A percentile compares a stretch with the other conserved stretches of the same genome.
Conservation (phyloP, 371 early-diverging fungal species). For the Catenaria anguillulae region DNA sequence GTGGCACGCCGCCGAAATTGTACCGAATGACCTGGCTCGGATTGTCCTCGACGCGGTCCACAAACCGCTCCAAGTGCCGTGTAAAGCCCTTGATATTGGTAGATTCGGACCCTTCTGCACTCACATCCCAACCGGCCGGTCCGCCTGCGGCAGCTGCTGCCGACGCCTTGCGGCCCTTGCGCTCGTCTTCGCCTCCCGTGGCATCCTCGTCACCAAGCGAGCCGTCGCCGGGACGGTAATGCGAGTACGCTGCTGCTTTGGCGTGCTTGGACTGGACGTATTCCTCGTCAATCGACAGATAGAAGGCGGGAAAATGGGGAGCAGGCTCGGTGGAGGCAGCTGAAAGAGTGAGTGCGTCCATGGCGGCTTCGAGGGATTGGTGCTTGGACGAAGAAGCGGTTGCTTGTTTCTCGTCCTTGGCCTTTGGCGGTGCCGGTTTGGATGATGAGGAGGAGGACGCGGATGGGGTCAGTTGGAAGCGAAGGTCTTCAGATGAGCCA, state of each 20-base stretch:
- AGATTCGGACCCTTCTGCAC: constrained; percentile 69
- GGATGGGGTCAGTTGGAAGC: not conserved
- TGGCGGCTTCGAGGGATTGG: not conserved
- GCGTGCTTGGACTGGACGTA: constrained; percentile 1
- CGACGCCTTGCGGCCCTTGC: no score
- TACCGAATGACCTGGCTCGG: constrained; percentile 78
- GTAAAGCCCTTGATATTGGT: constrained; percentile 48
- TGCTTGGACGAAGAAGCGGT: not conserved
- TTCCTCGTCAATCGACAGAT: not conserved
- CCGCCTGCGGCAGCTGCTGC: no score
- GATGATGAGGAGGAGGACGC: not conserved
- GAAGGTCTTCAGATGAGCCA: not conserved
- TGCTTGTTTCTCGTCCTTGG: no score
- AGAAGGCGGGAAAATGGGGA: not conserved
- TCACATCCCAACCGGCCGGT: constrained; percentile 38
- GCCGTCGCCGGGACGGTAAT: not conserved
- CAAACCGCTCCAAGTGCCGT: constrained; percentile 62
- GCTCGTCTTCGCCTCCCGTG: no score
- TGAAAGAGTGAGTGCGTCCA: not conserved
- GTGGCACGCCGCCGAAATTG: constrained; percentile 50
- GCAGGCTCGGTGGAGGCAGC: not conserved
- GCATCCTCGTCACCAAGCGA: no score
- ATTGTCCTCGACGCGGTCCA: constrained; percentile 45
- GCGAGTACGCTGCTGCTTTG: constrained; percentile 6
- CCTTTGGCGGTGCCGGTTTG: not conserved